Evolutionary conservation across 176 grass and related monocot species (phyloP), one percentile per base, ranked within the genome.

Genomic region (Rhynchospora pubera): DNA sequence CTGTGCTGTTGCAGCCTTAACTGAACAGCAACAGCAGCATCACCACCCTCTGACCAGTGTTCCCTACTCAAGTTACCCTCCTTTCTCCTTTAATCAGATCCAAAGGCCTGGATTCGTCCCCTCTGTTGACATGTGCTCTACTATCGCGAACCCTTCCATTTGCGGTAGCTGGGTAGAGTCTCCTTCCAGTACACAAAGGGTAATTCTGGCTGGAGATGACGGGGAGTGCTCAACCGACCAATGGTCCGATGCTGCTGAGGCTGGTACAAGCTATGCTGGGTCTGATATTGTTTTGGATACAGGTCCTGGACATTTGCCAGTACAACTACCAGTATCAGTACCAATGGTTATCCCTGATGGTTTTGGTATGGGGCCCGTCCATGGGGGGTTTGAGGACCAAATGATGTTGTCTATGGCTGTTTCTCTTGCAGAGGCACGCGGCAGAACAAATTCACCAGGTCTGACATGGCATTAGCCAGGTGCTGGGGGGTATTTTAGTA

Each of bases 331-430:
- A 43, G 63, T 91, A 63, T 59, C 92, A 70, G 87, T 93, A 39
- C 12, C 82, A 9, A 88, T 93, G 89, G 82, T 76, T 62, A 82
- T 82, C 2, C 21, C 57, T 16, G 79, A 82, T 63, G 79, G 86
- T 32, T 91, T 93, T 0, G 96, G 91, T 82, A 77, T 77, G 26
- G 72, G 72, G 13, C 50, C 72, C 0, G 50, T 32, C 28, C 50
- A 55, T 77, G 24, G 13, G 0, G 92, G 87, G 79, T 88, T 99
- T 9, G 96, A 99, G 69, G 96, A 99, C 83, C 96, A 99, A 82
- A 99, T 99, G 96, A 99, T 99, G 92, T 56, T 93, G 63, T 84
- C 96, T 63, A 99, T 95, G 92, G 86, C 94, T 13, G 66, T 92
- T 65, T 97, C 94, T 16, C 85, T 94, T 50, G 86, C 91, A 57